A percentile compares a stretch with the other conserved stretches of the same genome.
phyloP scores from a whole-genome alignment of 805 yeast genomes.

The Candida yuanshanica region DNA sequence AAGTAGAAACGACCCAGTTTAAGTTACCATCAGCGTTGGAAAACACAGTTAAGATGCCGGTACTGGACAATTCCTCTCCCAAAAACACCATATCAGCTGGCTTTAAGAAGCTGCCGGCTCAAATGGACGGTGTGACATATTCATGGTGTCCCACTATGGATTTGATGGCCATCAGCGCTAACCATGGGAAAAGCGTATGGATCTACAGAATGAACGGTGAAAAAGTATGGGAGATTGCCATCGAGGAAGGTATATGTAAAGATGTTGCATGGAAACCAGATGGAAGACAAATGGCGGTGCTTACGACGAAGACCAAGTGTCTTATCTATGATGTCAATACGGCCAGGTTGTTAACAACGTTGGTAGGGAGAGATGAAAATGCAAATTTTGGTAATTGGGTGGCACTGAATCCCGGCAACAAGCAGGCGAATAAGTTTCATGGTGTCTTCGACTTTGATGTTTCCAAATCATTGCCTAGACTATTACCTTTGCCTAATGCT shows the following conservation, averaged over 20 bases:
- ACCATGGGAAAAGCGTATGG: conserved; percentile 42
- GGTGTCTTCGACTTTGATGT: conserved; percentile 28
- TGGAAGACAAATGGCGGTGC: conserved; percentile 37
- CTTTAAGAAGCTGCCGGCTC: conserved; percentile 3
- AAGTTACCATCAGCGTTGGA: not conserved
- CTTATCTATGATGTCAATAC: conserved; percentile 41
- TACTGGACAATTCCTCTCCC: too few species aligned
- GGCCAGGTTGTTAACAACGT: conserved; percentile 33
- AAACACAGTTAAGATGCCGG: too few species aligned
- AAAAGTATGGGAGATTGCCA: conserved; percentile 40
- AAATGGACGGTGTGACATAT: conserved; percentile 12
- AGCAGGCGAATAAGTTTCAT: conserved; percentile 9
- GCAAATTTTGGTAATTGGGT: conserved; percentile 15
- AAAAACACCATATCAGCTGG: conserved; percentile 1
- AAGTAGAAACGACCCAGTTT: not conserved
- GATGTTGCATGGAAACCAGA: conserved; percentile 31
- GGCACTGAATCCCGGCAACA: conserved; percentile 1
- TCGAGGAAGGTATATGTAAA: conserved; percentile 16
- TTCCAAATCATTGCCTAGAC: conserved; percentile 31
- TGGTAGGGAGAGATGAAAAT: conserved; percentile 6
- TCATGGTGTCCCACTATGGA: conserved; percentile 50
- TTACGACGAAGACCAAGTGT: conserved; percentile 38
- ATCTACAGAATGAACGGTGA: conserved; percentile 44
- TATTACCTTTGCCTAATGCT: conserved; percentile 25
- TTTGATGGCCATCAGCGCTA: conserved; percentile 40